Conservation (phyloP, 208 protist genomes). For the Crithidia sp. region DNA sequence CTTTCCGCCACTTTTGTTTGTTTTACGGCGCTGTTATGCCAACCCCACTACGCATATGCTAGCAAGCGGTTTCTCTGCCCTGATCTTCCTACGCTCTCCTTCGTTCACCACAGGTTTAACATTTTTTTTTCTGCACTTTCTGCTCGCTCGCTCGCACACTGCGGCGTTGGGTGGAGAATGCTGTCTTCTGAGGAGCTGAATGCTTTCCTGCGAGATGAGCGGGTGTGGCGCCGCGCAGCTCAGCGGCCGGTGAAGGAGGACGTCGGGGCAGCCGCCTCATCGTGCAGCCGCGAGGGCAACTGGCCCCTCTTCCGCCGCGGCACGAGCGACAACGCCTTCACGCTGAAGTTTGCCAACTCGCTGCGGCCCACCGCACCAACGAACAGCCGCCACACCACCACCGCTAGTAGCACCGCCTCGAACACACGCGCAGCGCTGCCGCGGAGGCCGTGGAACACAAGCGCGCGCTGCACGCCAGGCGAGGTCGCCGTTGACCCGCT, state of each 20-base stretch:
- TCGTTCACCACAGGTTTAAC: neutral
- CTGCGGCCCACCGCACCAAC: constrained; percentile 13
- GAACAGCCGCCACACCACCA: constrained; percentile 7
- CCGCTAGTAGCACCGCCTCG: neutral
- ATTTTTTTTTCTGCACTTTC: neutral
- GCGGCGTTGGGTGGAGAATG: neutral
- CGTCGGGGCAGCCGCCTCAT: neutral
- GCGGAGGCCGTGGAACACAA: constrained; percentile 18
- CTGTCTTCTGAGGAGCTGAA: constrained; percentile 23
- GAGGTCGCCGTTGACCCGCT: constrained; percentile 11
- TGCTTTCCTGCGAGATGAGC: constrained; percentile 56
- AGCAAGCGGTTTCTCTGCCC: neutral
- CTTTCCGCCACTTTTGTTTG: neutral
- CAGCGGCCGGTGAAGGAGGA: constrained; percentile 13
- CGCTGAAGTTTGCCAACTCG: constrained; percentile 38
- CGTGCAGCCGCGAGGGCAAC: constrained; percentile 26
- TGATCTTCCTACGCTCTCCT: neutral
- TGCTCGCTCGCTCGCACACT: too few species aligned
- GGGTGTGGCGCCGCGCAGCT: constrained; percentile 55
- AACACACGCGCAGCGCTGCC: neutral
- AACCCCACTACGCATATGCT: too few species aligned
- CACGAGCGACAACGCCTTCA: constrained; percentile 44
- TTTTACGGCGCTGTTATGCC: too few species aligned
- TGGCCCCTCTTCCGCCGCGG: constrained; percentile 61
- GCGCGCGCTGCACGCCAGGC: neutral